Evolutionary conservation across 2,329 filamentous ascomycete species (phyloP).

Genomic region (Ophiocordyceps robertsii): DNA sequence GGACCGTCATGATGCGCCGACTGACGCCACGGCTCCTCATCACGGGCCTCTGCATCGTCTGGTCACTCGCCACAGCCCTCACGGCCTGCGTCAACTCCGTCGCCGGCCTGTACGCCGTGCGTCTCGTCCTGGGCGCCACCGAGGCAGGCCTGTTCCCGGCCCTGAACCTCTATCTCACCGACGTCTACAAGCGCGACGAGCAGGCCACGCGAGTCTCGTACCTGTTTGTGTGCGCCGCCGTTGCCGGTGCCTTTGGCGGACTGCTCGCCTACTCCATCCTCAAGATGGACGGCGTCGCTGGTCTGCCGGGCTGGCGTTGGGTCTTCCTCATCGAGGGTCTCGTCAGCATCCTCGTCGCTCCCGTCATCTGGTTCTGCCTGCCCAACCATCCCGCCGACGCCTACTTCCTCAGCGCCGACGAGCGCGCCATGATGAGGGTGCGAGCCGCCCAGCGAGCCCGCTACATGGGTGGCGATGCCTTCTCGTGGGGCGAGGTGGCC

Average conservation of each 20-base stretch:
- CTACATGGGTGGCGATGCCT: conserved; percentile 35
- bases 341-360: conserved; percentile 25
- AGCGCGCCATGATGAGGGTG: conserved; percentile 35
- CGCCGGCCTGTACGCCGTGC: conserved; percentile 11
- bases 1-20: conserved; percentile 17
- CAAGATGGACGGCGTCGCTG: conserved; percentile 30
- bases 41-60: conserved; percentile 11
- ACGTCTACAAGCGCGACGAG: conserved; percentile 31
- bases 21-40: conserved; percentile 18
- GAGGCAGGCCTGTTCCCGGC: conserved; percentile 14
- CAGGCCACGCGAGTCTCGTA: conserved; percentile 38
- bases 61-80: conserved; percentile 14
- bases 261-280: conserved; percentile 32
- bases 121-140: conserved; percentile 11
- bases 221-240: conserved; percentile 32
- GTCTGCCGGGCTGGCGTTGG: conserved; percentile 33
- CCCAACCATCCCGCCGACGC: conserved; percentile 32
- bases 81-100: conserved; percentile 16
- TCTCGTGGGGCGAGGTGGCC: conserved; percentile 34
- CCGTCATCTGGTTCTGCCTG: conserved; percentile 30
- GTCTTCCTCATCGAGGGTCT: conserved; percentile 37
- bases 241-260: conserved; percentile 26
- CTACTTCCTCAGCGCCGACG: conserved; percentile 32
- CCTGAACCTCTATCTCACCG: conserved; percentile 13
- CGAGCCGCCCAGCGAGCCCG: conserved; percentile 28